These are phyloP conservation scores for Corylus avellana DNA, from an alignment of 306 rosid species.

Conservation along the genomic window DNA sequence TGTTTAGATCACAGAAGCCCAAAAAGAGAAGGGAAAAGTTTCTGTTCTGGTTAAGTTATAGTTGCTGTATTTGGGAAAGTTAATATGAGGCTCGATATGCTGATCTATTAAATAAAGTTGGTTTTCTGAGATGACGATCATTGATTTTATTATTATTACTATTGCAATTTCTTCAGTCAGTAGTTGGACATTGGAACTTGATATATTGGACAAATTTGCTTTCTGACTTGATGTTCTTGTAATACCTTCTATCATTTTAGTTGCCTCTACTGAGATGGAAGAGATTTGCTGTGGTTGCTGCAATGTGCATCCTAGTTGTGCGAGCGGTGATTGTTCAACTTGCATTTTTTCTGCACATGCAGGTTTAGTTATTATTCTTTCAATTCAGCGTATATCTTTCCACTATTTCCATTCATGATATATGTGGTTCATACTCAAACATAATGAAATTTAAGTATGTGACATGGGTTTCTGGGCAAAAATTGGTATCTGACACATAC, in stretches of 20 bases:
- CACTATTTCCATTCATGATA: not conserved
- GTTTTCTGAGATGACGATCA: not conserved
- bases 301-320: constrained; percentile 92
- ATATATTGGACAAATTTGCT: not conserved
- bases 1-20: not conserved
- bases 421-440: not conserved
- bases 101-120: not conserved
- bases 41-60: not conserved
- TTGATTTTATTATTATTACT: not conserved
- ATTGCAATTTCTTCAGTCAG: not conserved
- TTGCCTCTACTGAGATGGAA: constrained; percentile 93
- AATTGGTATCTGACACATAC: not conserved
- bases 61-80: not conserved
- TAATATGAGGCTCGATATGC: not conserved
- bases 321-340: constrained; percentile 97
- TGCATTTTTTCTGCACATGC: constrained; percentile 94
- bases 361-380: constrained; percentile 46
- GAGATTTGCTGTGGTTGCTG: constrained; percentile 87
- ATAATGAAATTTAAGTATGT: not conserved
- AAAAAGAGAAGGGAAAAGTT: not conserved
- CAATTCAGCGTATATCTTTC: not conserved
- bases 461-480: not conserved
- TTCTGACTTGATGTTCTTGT: constrained; percentile 19
- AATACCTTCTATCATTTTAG: constrained; percentile 37
- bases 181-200: not conserved